phyloP scores from a whole-genome alignment of 768 basidiomycete genomes.

The Tricholoma saponaceum region DNA sequence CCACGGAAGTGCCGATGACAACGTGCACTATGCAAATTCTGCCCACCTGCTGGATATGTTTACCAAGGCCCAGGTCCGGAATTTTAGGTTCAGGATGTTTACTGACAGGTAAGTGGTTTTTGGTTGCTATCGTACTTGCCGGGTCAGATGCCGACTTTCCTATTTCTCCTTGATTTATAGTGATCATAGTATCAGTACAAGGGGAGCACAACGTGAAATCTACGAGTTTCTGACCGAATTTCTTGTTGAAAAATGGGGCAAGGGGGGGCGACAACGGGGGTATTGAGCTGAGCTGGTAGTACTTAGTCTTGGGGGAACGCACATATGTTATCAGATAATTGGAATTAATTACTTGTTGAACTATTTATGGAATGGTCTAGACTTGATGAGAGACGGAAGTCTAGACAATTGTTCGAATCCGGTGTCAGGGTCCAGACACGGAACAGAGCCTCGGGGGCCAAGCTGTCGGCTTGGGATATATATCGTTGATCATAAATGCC shows the following conservation, averaged over 20 bases:
- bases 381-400: constrained; percentile 6
- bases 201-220: constrained; percentile 81
- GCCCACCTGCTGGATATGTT: constrained; percentile 93
- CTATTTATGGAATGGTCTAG: constrained; percentile 4
- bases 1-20: constrained; percentile 95
- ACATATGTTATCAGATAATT: neutral
- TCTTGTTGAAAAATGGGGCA: constrained; percentile 91
- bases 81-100: constrained; percentile 91
- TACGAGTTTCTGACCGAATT: constrained; percentile 85
- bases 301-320: neutral
- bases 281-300: constrained; percentile 33
- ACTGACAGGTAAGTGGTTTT: constrained; percentile 73
- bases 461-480: constrained; percentile 16
- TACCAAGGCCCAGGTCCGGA: constrained; percentile 67
- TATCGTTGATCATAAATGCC: constrained; percentile 13
- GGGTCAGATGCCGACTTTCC: constrained; percentile 14
- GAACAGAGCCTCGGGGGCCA: constrained; percentile 13
- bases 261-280: constrained; percentile 62
- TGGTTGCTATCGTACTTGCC: constrained; percentile 11
- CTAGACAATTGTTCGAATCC: constrained; percentile 3
- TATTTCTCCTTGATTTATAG: constrained; percentile 34
- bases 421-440: constrained; percentile 16
- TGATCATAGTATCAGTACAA: constrained; percentile 70
- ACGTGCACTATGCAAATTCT: constrained; percentile 92
- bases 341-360: neutral